These are phyloP conservation scores for Suillus subalutaceus DNA, from an alignment of 768 basidiomycete genomes.

Conservation along the genomic window DNA sequence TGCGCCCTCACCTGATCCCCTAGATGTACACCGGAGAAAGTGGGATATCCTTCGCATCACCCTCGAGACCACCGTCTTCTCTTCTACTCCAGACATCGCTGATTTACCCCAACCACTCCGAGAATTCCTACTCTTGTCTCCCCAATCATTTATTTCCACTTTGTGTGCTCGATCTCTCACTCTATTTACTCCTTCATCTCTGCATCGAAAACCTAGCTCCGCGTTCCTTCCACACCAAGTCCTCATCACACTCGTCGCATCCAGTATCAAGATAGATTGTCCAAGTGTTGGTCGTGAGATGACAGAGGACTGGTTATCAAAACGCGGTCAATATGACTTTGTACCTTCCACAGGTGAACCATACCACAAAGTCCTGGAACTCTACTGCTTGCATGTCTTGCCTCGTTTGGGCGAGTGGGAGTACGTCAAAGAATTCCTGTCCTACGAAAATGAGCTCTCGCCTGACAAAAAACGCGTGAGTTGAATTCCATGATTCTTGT, in stretches of 20 bases:
- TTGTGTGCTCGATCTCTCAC: slow-evolving; percentile 66
- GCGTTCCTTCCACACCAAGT: slow-evolving; percentile 71
- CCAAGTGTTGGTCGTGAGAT: slow-evolving; percentile 64
- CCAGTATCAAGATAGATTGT: slow-evolving; percentile 67
- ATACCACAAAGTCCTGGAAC: slow-evolving; percentile 75
- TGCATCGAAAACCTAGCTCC: slow-evolving; percentile 43
- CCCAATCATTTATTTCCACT: slow-evolving; percentile 56
- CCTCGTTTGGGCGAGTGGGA: slow-evolving; percentile 80
- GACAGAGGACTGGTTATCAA: slow-evolving; percentile 79
- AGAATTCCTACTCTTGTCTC: slow-evolving; percentile 55
- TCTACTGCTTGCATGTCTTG: slow-evolving; percentile 75
- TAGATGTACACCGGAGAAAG: slow-evolving; percentile 64
- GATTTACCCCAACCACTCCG: slow-evolving; percentile 55
- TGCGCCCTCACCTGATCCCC: slow-evolving; percentile 36
- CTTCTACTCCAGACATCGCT: slow-evolving; percentile 47
- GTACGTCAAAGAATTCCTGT: slow-evolving; percentile 74
- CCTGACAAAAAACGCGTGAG: slow-evolving; percentile 54
- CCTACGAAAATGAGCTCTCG: slow-evolving; percentile 69
- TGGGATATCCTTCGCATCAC: slow-evolving; percentile 90
- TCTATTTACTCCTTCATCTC: slow-evolving; percentile 62
- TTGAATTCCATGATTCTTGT: slow-evolving; percentile 7
- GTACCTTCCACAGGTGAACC: slow-evolving; percentile 45
- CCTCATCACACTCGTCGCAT: slow-evolving; percentile 68
- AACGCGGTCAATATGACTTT: slow-evolving; percentile 44
- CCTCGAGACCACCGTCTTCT: slow-evolving; percentile 73